Evolutionary conservation across 2,329 filamentous ascomycete genomes (phyloP).

Genomic region (Alternaria sp.): DNA sequence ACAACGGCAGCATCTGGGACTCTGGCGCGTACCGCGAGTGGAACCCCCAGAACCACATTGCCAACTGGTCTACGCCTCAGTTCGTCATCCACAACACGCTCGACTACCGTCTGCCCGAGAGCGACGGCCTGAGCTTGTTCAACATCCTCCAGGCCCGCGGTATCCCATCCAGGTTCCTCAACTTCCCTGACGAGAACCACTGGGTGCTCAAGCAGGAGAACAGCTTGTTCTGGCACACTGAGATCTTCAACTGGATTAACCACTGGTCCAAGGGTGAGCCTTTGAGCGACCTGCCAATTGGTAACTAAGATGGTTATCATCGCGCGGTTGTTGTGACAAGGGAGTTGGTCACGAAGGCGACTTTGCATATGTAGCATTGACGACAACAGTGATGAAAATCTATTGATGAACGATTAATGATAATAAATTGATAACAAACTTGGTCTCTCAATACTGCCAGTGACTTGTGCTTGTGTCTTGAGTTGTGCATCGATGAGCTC

Average conservation of each 20-base stretch:
- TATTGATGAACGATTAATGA: slow-evolving; percentile 18
- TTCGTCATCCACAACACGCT: slow-evolving; percentile 89
- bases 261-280: slow-evolving; percentile 45
- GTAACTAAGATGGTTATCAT: slow-evolving; percentile 30
- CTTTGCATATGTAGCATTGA: neutral
- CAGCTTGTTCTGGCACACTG: slow-evolving; percentile 84
- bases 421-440: neutral
- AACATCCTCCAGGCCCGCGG: slow-evolving; percentile 81
- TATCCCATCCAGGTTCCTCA: slow-evolving; percentile 78
- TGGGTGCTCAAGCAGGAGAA: slow-evolving; percentile 93
- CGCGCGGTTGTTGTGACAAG: neutral
- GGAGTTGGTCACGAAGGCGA: neutral
- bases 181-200: slow-evolving; percentile 81
- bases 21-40: slow-evolving; percentile 61
- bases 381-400: neutral
- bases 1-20: slow-evolving; percentile 48
- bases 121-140: slow-evolving; percentile 84
- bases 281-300: slow-evolving; percentile 43
- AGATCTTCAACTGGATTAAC: slow-evolving; percentile 54
- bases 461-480: neutral
- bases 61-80: slow-evolving; percentile 84
- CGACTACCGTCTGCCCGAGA: slow-evolving; percentile 86
- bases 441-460: neutral
- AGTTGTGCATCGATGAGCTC: neutral
- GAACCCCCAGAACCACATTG: slow-evolving; percentile 65